These are phyloP conservation scores for Forsythia suspensa DNA, from an alignment of 257 asterid species.

Conservation along the genomic window DNA sequence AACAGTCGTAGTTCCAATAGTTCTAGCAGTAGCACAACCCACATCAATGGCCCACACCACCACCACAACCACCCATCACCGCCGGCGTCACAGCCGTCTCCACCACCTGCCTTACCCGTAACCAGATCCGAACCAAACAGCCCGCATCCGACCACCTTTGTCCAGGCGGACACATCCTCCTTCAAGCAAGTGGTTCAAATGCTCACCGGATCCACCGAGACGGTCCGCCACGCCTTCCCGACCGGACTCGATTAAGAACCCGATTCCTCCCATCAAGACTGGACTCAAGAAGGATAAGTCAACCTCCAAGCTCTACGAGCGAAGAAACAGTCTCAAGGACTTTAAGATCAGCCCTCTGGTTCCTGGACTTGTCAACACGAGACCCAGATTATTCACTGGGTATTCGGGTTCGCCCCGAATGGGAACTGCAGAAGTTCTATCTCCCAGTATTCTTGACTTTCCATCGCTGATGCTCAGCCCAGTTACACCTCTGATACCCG, in stretches of 20 bases:
- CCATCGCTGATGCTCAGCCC: constrained; percentile 87
- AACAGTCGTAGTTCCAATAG: constrained; percentile 40
- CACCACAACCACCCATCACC: constrained; percentile 38
- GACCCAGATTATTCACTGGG: constrained; percentile 37
- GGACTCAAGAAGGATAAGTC: constrained; percentile 71
- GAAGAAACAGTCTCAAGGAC: constrained; percentile 76
- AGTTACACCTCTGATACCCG: constrained; percentile 85
- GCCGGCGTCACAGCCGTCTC: constrained; percentile 30
- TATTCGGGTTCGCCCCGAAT: constrained; percentile 64
- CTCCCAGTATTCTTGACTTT: constrained; percentile 87
- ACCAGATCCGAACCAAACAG: constrained; percentile 86
- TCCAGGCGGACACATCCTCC: constrained; percentile 86
- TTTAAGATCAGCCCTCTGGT: constrained; percentile 75
- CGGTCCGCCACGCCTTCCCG: constrained; percentile 45
- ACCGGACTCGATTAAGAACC: constrained; percentile 45
- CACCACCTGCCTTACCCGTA: constrained; percentile 43
- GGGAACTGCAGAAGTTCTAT: constrained; percentile 58
- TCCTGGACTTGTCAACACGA: constrained; percentile 41
- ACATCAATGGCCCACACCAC: constrained; percentile 30
- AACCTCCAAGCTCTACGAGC: constrained; percentile 72
- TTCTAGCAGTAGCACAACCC: constrained; percentile 39
- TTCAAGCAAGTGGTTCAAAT: constrained; percentile 93
- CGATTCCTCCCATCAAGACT: constrained; percentile 72
- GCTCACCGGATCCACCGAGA: constrained; percentile 82
- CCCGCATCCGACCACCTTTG: constrained; percentile 96